Conservation (phyloP, 306 rosid species). For the Heteromeles arbutifolia region DNA sequence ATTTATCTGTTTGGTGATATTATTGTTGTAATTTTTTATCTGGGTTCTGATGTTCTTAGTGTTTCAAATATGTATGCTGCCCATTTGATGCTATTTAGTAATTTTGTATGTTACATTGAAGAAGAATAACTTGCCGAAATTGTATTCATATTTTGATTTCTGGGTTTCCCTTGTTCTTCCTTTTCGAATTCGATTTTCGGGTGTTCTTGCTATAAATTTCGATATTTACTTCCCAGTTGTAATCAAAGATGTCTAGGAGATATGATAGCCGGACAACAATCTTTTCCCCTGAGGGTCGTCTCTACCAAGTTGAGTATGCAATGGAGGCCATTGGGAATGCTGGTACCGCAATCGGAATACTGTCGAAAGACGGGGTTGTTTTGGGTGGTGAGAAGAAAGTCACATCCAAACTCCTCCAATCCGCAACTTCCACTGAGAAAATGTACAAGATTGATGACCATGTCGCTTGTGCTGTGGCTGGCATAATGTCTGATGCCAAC, state of each 20-base stretch:
- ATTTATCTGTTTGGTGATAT: not conserved
- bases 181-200: not conserved
- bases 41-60: not conserved
- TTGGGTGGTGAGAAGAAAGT: conserved; percentile 37
- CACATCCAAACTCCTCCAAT: conserved; percentile 34
- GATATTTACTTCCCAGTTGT: not conserved
- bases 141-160: not conserved
- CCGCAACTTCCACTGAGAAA: conserved; percentile 33
- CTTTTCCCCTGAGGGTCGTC: conserved; percentile 43
- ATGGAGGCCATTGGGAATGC: conserved; percentile 42
- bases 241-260: conserved; percentile 23
- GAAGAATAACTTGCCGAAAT: not conserved
- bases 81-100: not conserved
- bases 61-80: not conserved
- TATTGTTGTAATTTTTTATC: not conserved
- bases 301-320: conserved; percentile 39
- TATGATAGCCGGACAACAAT: conserved; percentile 32
- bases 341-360: conserved; percentile 33
- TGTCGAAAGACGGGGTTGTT: conserved; percentile 36
- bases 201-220: not conserved
- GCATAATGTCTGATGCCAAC: conserved; percentile 42
- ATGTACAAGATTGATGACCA: conserved; percentile 38
- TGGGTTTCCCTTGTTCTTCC: not conserved
- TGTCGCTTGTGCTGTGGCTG: conserved; percentile 37
- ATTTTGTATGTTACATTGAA: not conserved